Evolutionary conservation across 345 rosid genomes (phyloP), one percentile per base, ranked within the genome.

Genomic region (Linum lewisii): DNA sequence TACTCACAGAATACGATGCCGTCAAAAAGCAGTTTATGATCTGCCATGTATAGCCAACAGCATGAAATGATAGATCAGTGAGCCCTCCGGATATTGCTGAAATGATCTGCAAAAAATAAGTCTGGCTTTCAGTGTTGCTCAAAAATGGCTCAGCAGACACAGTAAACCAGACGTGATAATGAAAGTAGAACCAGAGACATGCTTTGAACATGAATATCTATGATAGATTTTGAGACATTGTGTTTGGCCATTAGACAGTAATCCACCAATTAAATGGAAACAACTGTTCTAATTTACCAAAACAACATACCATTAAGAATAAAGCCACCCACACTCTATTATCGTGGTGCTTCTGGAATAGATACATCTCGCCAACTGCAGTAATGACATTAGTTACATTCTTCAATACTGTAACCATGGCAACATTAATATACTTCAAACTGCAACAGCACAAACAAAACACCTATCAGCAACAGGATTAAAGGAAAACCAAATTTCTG

Each of bases 321-420:
- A 93, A 76, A 78, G 99, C 99, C 71, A 82, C 70, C 99, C 99
- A 93, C 51, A 93, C 97, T 77, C 90, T 87, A 79, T 60, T 82
- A 56, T 87, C 97, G 66, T 93, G 99, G 68, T 81, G 83, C 87
- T 89, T 93, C 51, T 68, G 74, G 73, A 93, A 89, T 44, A 93
- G 76, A 75, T 93, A 93, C 99, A 93, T 93, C 75, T 93, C 99
- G 19, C 99, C 99, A 60, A 89, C 67, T 23, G 97, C 99, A 54
- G 99, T 89, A 55, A 93, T 85, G 62, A 93, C 97, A 66, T 93
- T 93, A 58, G 99, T 89, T 52, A 93, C 95, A 78, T 93, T 93
- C 90, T 93, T 93, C 78, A 93, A 78, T 65, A 87, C 92, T 3
- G 97, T 89, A 70, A 93, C 97, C 99, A 89, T 93, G 69, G 97